phyloP scores from a whole-genome alignment of 202 grass and related monocot species.

The Carex arenaria region DNA sequence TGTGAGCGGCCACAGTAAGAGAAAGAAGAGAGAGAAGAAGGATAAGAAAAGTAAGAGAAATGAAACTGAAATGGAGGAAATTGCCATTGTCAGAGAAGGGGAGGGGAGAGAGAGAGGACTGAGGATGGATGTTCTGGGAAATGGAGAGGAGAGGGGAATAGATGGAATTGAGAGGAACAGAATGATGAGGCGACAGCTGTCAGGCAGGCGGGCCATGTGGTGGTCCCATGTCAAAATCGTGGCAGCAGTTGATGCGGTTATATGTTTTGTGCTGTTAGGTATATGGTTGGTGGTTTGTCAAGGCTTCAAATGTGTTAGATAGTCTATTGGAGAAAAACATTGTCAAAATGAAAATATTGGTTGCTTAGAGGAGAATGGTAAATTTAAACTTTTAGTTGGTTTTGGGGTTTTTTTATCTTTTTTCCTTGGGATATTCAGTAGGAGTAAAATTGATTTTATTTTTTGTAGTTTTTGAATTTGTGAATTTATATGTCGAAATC shows the following conservation, averaged over 20 bases:
- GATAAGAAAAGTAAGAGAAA: slow-evolving; percentile 6
- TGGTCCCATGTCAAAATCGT: slow-evolving; percentile 29
- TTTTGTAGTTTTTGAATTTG: not conserved
- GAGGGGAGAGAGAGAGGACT: not conserved
- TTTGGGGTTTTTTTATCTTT: not conserved
- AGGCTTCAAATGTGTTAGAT: slow-evolving; percentile 27
- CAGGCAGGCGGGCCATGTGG: not conserved
- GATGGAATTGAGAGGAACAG: slow-evolving; percentile 18
- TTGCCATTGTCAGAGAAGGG: slow-evolving; percentile 5
- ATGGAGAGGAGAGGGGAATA: slow-evolving; percentile 1
- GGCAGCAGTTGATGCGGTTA: slow-evolving; percentile 16
- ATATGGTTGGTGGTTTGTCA: slow-evolving; percentile 32
- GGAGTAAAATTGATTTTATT: slow-evolving; percentile 7
- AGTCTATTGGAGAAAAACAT: slow-evolving; percentile 12
- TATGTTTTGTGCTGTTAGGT: slow-evolving; percentile 34
- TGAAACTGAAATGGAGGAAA: slow-evolving; percentile 11
- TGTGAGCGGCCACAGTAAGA: not conserved
- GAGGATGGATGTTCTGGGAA: slow-evolving; percentile 6
- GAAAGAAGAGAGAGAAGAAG: slow-evolving; percentile 18
- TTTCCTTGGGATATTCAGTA: slow-evolving; percentile 2
- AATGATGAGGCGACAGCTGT: not conserved
- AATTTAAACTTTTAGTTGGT: slow-evolving; percentile 9
- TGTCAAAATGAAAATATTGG: not conserved
- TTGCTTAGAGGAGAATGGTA: not conserved
- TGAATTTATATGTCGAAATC: not conserved